phyloP scores from a whole-genome alignment of 306 rosid genomes.

The Trifolium pratense region DNA sequence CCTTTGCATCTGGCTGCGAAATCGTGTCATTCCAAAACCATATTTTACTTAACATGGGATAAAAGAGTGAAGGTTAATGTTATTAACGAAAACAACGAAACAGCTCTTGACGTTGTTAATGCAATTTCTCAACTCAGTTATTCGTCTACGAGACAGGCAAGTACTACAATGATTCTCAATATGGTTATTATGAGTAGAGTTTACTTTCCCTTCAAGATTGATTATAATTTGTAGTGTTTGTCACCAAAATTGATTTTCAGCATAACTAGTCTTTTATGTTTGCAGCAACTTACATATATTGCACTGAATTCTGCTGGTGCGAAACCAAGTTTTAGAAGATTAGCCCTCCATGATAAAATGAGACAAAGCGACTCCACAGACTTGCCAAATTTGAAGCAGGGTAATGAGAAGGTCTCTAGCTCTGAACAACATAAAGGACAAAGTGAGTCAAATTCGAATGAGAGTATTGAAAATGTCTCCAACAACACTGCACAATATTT shows the following conservation, averaged over 20 bases:
- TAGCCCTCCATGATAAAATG: not conserved
- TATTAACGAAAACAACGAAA: not conserved
- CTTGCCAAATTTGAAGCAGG: not conserved
- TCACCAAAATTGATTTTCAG: no score
- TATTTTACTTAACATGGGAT: not conserved
- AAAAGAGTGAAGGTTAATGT: not conserved
- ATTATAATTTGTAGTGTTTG: no score
- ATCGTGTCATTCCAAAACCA: not conserved
- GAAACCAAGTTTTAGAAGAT: not conserved
- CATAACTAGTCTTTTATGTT: no score
- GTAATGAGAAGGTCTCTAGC: not conserved
- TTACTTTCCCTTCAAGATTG: no score
- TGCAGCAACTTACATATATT: slow-evolving; percentile 24
- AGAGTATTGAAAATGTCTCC: not conserved
- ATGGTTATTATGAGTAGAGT: no score
- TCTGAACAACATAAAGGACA: not conserved
- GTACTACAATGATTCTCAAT: no score
- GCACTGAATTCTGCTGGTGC: slow-evolving; percentile 37
- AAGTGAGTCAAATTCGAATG: not conserved
- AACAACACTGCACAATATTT: not conserved
- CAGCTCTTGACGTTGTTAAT: slow-evolving; percentile 6
- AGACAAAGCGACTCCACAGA: no score
- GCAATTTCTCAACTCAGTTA: not conserved
- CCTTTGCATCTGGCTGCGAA: slow-evolving; percentile 47
- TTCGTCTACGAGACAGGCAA: slow-evolving; percentile 30